Conservation (phyloP, 495 filamentous ascomycete species). For the Trichoderma parareesei region DNA sequence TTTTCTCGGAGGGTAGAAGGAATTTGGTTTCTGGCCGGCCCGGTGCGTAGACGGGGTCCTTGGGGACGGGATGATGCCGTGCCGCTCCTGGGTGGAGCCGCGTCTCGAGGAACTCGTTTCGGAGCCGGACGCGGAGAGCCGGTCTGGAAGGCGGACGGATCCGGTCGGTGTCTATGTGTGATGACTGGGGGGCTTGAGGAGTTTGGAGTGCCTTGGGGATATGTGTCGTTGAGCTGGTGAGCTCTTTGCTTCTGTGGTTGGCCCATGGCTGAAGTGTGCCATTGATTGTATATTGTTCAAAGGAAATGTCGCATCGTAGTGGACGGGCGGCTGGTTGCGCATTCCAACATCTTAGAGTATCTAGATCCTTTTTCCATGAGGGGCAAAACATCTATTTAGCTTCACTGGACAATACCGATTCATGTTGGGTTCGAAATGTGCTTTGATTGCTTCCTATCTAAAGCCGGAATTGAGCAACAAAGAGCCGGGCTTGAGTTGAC, state of each 20-base stretch:
- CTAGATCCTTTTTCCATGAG: neutral
- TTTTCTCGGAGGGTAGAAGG: no score
- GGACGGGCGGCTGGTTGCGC: neutral
- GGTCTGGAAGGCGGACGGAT: neutral
- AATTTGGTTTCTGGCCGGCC: no score
- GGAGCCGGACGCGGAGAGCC: neutral
- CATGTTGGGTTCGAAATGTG: no score
- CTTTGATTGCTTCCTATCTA: neutral
- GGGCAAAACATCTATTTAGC: no score
- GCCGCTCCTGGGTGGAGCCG: neutral
- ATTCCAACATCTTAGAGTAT: neutral
- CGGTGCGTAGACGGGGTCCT: no score
- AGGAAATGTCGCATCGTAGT: neutral
- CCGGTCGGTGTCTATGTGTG: neutral
- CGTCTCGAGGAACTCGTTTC: neutral
- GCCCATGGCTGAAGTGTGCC: neutral
- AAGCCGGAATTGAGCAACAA: neutral
- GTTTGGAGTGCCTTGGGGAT: neutral
- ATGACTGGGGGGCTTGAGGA: no score
- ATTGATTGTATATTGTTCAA: neutral
- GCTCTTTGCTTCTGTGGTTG: neutral
- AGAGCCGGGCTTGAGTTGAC: neutral
- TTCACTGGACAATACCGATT: no score
- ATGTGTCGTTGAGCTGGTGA: neutral
- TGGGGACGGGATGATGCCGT: neutral